phyloP scores from a whole-genome alignment of 2,329 filamentous ascomycete species.

The Aspergillus chevalieri region DNA sequence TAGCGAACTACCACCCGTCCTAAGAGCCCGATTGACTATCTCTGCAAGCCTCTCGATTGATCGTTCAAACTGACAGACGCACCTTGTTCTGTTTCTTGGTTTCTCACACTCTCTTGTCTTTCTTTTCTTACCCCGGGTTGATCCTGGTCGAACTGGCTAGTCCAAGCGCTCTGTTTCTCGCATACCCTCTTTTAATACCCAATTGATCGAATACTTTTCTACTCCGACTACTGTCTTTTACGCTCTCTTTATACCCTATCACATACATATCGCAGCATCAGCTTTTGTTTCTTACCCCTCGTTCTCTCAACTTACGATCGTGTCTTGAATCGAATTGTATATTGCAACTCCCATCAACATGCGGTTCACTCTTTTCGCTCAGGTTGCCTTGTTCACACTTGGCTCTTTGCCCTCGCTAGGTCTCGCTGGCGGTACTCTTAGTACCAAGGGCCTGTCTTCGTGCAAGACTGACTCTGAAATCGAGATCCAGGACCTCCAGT shows the following conservation, averaged over 20 bases:
- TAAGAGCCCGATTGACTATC: not conserved
- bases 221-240: not conserved
- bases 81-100: not conserved
- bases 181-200: conserved; percentile 5
- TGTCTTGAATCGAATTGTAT: not conserved
- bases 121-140: conserved; percentile 19
- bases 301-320: not conserved
- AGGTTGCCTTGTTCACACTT: conserved; percentile 20
- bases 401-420: conserved; percentile 34
- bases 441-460: conserved; percentile 71
- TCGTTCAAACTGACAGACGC: not conserved
- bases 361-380: conserved; percentile 17
- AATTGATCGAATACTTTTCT: not conserved
- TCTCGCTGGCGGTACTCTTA: conserved; percentile 64
- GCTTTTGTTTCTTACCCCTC: no score
- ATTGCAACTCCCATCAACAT: conserved; percentile 11
- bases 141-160: conserved; percentile 14
- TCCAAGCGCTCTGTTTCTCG: not conserved
- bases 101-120: not conserved
- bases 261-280: not conserved
- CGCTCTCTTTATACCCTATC: not conserved
- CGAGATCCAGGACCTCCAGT: conserved; percentile 65
- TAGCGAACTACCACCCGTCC: no score
- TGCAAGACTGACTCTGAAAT: conserved; percentile 58
- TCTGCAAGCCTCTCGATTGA: not conserved